Base-by-base conservation (phyloP, 768 basidiomycete species). In the Hericium erinaceus region DNA sequence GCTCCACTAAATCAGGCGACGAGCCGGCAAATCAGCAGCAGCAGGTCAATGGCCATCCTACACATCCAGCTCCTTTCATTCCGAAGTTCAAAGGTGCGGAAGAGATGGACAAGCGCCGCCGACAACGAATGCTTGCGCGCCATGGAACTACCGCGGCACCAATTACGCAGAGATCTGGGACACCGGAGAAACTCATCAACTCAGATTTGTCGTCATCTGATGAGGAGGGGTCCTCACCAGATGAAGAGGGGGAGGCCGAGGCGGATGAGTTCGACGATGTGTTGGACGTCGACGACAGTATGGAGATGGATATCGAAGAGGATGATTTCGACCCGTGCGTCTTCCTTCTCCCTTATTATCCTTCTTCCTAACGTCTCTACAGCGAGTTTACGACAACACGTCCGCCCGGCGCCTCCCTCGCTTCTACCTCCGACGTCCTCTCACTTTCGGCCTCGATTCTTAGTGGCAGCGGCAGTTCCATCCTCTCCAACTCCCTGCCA, bases 321-420 rank as follows among this genome's bases (percentile, higher is more conserved):
- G 85, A 89, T 61, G 88, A 87, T 59, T 91, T 90, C 61, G 89
- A 91, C 65, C 87, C 87, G 88, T 90, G 67, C 65, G 86, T 74
- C 3, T 33, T 18, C 28, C 5, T 51, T 50, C 22, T 8, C 39
- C 13, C 22, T 5, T 16, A 38, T 2, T 20, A 11, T 15, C 48
- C 37, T 26, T 41, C 15, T 39, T 53, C 18, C 48, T 56, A 28
- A 58, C 18, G 26, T 26, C 22, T 24, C 3, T 11, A 20, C 63
- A 90, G 88, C 1, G 84, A 86, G 56, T 90, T 89, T 69, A 83
- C 85, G 9, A 81, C 82, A 0, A 81, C 80, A 1, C 79, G 80
- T 38, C 72, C 79, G 0, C 77, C 74, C 2, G 67, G 75, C 12
- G 73, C 75, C 22, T 85, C 81, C 2, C 83, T 82, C 64, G 84